phyloP scores from a whole-genome alignment of 306 rosid species.

The Luffa aegyptiaca region DNA sequence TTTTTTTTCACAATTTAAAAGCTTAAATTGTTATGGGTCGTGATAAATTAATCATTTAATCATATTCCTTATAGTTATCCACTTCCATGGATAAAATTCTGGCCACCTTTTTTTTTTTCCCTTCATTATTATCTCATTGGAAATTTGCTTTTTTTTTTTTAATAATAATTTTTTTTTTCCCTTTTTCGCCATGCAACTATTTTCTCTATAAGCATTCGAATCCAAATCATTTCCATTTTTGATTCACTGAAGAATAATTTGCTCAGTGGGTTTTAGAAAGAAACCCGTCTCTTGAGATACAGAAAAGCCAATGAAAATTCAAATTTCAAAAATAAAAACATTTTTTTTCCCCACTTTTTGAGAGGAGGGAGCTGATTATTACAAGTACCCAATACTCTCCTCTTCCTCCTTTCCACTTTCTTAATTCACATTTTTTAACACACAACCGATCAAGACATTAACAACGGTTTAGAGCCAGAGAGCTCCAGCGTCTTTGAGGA shows the following conservation, averaged over 20 bases:
- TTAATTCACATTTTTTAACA: background rate
- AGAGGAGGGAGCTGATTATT: slow-evolving; percentile 1
- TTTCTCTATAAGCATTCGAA: background rate
- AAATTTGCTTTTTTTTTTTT: background rate
- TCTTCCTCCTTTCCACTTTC: background rate
- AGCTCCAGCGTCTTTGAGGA: slow-evolving; percentile 86
- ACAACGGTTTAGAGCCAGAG: slow-evolving; percentile 51
- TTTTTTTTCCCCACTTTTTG: background rate
- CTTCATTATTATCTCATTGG: no score
- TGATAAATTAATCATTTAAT: background rate
- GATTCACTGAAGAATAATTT: background rate
- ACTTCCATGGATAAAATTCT: background rate
- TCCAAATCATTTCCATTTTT: background rate
- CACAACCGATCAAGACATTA: background rate
- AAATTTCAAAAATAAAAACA: background rate
- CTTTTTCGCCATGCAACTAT: background rate
- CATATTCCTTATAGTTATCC: background rate
- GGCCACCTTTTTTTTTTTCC: background rate
- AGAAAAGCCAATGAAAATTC: background rate
- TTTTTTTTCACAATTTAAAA: background rate
- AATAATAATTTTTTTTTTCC: background rate
- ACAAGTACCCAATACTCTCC: background rate
- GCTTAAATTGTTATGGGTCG: background rate
- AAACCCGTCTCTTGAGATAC: background rate
- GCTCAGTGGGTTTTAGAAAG: background rate